Conservation (phyloP, 768 basidiomycete genomes). For the Tricholoma terreum region DNA sequence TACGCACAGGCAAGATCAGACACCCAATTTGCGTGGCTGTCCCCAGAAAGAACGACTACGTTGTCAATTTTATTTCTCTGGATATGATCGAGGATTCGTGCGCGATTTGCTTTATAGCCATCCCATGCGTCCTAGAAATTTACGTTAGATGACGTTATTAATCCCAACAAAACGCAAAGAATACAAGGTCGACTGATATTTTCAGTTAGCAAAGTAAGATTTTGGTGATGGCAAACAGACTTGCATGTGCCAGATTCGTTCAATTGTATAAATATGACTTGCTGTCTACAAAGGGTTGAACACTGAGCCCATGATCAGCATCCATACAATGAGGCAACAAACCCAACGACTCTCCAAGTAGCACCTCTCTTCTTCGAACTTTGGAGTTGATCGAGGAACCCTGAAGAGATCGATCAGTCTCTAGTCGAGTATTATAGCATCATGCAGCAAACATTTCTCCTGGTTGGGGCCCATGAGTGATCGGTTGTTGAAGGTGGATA, state of each 20-base stretch:
- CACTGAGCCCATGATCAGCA: neutral
- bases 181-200: neutral
- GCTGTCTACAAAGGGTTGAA: conserved; percentile 43
- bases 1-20: conserved; percentile 52
- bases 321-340: conserved; percentile 1
- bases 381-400: conserved; percentile 46
- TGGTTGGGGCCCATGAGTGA: conserved; percentile 55
- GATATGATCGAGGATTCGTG: conserved; percentile 50
- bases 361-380: conserved; percentile 46
- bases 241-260: conserved; percentile 35
- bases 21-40: conserved; percentile 62
- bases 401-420: conserved; percentile 20
- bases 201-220: too few species aligned
- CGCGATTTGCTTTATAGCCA: conserved; percentile 55
- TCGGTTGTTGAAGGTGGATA: conserved; percentile 40
- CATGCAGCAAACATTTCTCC: conserved; percentile 44
- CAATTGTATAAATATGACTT: conserved; percentile 54
- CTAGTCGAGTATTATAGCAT: neutral
- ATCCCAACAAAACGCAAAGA: conserved; percentile 14
- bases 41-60: conserved; percentile 56
- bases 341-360: conserved; percentile 55
- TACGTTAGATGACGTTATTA: neutral
- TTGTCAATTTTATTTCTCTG: conserved; percentile 49
- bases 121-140: conserved; percentile 51
- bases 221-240: conserved; percentile 17